Conservation (phyloP, 2,329 filamentous ascomycete species). For the Cytospora paraplurivora region DNA sequence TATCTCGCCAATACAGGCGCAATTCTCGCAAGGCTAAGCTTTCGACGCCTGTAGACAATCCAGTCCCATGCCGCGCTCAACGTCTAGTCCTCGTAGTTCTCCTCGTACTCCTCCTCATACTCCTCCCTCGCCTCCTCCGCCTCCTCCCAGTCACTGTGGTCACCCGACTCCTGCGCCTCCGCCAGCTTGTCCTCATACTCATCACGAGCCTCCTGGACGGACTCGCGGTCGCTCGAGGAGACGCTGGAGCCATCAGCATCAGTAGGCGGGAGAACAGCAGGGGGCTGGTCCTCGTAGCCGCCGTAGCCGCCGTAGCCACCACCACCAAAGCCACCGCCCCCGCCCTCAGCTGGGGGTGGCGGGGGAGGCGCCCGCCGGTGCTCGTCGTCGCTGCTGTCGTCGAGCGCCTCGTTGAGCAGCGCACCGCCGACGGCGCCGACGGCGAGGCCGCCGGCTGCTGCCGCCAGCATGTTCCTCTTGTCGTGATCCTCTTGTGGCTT, state of each 20-base stretch:
- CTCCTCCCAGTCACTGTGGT: slow-evolving; percentile 55
- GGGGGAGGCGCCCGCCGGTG: slow-evolving; percentile 23
- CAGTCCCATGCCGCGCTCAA: too few relatives aligned
- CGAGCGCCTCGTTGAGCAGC: slow-evolving; percentile 56
- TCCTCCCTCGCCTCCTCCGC: slow-evolving; percentile 55
- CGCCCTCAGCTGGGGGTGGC: slow-evolving; percentile 23
- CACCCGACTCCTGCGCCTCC: slow-evolving; percentile 44
- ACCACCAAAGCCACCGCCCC: slow-evolving; percentile 21
- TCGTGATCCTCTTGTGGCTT: slow-evolving; percentile 46
- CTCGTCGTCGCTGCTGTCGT: slow-evolving; percentile 39
- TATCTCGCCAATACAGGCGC: neutral
- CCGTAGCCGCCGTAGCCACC: slow-evolving; percentile 29
- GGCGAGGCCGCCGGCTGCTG: slow-evolving; percentile 61
- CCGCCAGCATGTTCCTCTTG: slow-evolving; percentile 58
- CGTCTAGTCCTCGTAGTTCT: slow-evolving; percentile 43
- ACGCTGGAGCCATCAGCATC: slow-evolving; percentile 47
- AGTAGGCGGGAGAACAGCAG: slow-evolving; percentile 42
- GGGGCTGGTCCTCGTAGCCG: slow-evolving; percentile 35
- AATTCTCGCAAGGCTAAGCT: neutral
- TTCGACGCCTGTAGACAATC: neutral
- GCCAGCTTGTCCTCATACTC: slow-evolving; percentile 48
- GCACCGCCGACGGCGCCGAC: slow-evolving; percentile 60
- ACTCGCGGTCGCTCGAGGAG: slow-evolving; percentile 46
- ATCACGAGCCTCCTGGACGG: slow-evolving; percentile 45
- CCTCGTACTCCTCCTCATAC: slow-evolving; percentile 54